These are phyloP conservation scores for Xylaria sp. DNA, from an alignment of 2,329 filamentous ascomycete genomes.

Conservation along the genomic window DNA sequence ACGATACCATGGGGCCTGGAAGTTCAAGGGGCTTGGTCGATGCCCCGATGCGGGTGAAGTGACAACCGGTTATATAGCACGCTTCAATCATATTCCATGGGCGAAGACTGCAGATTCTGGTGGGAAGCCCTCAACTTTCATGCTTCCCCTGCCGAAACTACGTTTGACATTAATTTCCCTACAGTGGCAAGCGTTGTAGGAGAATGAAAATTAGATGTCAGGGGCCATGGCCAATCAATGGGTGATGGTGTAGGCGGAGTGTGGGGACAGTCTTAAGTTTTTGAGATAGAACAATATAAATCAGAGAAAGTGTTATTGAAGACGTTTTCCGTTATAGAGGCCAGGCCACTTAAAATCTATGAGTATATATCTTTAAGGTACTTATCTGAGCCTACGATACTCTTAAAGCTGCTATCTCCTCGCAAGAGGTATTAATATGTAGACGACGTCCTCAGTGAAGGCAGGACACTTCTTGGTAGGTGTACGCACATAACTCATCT, in stretches of 20 bases:
- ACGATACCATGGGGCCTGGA: background rate
- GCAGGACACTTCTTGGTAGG: background rate
- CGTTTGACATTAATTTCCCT: constrained; percentile 3
- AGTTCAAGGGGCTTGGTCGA: background rate
- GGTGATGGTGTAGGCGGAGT: background rate
- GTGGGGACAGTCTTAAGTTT: constrained; percentile 18
- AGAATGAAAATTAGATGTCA: constrained; percentile 2
- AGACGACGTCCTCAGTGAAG: too few species aligned
- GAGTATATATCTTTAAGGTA: background rate
- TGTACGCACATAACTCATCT: background rate
- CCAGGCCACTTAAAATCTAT: background rate
- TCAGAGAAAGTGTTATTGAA: constrained; percentile 3
- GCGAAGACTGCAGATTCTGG: background rate
- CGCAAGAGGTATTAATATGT: background rate
- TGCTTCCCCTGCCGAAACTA: background rate
- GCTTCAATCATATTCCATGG: constrained; percentile 4
- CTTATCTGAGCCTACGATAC: too few species aligned
- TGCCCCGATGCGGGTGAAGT: background rate
- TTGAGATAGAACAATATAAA: constrained; percentile 33
- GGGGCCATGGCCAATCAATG: background rate
- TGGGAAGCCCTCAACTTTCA: background rate
- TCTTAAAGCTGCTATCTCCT: background rate
- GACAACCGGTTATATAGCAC: background rate
- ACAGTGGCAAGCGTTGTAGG: background rate
- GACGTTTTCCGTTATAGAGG: too few species aligned